Conservation (phyloP, 2,329 filamentous ascomycete species). For the Exophiala aquamarina region DNA sequence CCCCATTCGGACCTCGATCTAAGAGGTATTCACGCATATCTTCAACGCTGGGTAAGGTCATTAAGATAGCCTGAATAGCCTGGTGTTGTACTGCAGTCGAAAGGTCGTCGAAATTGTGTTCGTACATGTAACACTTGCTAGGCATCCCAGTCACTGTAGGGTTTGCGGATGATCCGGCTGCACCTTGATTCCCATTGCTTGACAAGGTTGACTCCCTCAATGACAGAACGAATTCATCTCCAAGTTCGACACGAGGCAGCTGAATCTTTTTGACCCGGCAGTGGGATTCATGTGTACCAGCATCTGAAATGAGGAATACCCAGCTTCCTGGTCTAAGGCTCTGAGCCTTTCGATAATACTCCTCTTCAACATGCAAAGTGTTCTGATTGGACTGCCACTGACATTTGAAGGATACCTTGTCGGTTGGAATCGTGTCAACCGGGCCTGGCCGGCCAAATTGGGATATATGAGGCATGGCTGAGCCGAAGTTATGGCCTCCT, state of each 20-base stretch:
- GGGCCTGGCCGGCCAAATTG: too few relatives aligned
- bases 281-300: conserved; percentile 1
- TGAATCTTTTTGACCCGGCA: conserved; percentile 15
- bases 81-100: conserved; percentile 28
- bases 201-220: too few relatives aligned
- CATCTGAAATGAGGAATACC: conserved; percentile 12
- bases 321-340: conserved; percentile 20
- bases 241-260: conserved; percentile 11
- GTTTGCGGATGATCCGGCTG: too few relatives aligned
- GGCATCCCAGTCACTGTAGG: too few relatives aligned
- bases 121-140: conserved; percentile 33
- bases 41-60: conserved; percentile 39
- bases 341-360: neutral
- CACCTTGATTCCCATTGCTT: too few relatives aligned
- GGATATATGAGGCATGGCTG: too few relatives aligned
- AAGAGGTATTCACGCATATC: conserved; percentile 48
- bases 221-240: too few relatives aligned
- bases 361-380: neutral
- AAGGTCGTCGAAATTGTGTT: conserved; percentile 43
- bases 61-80: conserved; percentile 36
- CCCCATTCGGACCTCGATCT: conserved; percentile 35
- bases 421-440: too few relatives aligned
- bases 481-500: too few relatives aligned
- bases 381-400: neutral
- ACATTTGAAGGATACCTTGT: neutral